phyloP scores from a whole-genome alignment of 306 rosid genomes.

The Citrullus mucosospermus region DNA sequence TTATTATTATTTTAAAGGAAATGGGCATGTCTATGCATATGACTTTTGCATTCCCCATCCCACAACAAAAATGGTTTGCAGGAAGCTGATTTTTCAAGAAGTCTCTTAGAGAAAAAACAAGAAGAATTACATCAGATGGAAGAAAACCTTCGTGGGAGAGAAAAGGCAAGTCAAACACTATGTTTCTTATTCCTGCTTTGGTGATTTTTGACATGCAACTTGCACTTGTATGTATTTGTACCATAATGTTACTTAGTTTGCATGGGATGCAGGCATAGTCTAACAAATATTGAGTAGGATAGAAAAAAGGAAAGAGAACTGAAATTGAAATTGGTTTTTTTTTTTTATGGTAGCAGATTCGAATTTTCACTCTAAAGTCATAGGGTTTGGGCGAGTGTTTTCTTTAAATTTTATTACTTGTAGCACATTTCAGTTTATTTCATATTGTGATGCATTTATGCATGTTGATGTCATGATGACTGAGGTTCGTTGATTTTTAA shows the following conservation, averaged over 20 bases:
- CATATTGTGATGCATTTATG: not conserved
- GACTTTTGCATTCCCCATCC: not conserved
- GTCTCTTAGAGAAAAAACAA: conserved; percentile 37
- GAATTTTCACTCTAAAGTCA: not conserved
- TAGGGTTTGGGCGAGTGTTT: not conserved
- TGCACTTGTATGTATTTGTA: not conserved
- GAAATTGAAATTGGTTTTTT: not conserved
- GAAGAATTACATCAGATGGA: conserved; percentile 44
- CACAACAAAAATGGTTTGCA: conserved; percentile 23
- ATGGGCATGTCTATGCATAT: not conserved
- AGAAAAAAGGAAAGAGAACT: not conserved
- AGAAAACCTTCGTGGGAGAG: conserved; percentile 49
- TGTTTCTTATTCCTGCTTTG: not conserved
- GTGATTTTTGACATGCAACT: not conserved
- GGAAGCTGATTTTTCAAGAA: conserved; percentile 34
- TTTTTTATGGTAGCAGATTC: not conserved
- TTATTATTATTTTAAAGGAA: not conserved
- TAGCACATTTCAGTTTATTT: not conserved
- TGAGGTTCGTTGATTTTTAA: not conserved
- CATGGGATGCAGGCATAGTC: not conserved
- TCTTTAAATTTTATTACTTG: not conserved
- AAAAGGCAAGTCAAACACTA: conserved; percentile 44
- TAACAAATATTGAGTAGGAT: not conserved
- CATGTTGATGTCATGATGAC: not conserved
- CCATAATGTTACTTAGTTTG: not conserved